Evolutionary conservation across 805 yeast species (phyloP).

Genomic region (Teunomyces panamensis): DNA sequence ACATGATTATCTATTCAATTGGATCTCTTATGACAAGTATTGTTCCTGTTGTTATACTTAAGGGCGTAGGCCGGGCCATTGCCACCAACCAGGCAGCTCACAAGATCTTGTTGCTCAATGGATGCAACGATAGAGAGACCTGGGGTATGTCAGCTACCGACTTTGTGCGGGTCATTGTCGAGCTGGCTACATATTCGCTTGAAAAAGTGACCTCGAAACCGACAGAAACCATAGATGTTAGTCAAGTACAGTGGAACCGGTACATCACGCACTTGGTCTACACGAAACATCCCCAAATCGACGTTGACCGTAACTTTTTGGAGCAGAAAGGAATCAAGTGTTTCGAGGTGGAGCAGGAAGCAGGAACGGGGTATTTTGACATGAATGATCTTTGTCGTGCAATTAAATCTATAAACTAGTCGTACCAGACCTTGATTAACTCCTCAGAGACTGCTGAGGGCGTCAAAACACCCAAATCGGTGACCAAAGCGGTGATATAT

Average conservation of each 20-base stretch:
- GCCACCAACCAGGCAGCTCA: constrained; percentile 25
- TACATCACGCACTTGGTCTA: constrained; percentile 65
- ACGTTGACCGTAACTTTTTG: constrained; percentile 44
- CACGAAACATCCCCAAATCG: constrained; percentile 48
- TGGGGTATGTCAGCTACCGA: constrained; percentile 59
- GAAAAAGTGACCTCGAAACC: constrained; percentile 16
- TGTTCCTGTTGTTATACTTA: constrained; percentile 70
- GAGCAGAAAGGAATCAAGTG: constrained; percentile 45
- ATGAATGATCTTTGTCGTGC: constrained; percentile 25
- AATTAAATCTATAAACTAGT: constrained; percentile 38
- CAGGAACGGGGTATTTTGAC: constrained; percentile 36
- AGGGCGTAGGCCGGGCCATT: constrained; percentile 70
- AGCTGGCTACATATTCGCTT: constrained; percentile 55
- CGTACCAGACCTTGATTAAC: constrained; percentile 96
- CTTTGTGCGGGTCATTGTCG: constrained; percentile 53
- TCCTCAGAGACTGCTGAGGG: constrained; percentile 99
- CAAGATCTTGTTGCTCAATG: constrained; percentile 69
- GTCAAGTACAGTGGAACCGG: constrained; percentile 33
- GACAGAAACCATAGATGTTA: constrained; percentile 6
- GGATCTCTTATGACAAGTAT: constrained; percentile 90
- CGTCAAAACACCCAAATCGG: constrained; percentile 94
- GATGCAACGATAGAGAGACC: constrained; percentile 78
- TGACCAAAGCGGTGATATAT: constrained; percentile 89
- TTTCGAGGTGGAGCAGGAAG: constrained; percentile 32
- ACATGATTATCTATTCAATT: constrained; percentile 68